Base-by-base conservation (phyloP, 306 rosid genomes). In the Cajanus cajan region DNA sequence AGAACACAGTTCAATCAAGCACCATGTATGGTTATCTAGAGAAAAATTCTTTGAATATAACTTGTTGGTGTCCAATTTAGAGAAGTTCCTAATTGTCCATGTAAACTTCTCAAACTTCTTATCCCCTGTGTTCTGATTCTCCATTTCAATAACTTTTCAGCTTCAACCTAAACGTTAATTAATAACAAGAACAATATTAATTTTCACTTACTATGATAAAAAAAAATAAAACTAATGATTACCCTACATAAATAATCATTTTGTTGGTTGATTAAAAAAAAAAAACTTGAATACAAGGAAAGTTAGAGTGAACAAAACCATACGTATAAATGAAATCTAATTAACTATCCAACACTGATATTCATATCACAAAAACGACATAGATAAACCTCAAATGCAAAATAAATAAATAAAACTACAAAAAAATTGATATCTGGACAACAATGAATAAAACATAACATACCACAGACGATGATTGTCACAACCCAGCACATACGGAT, bases 11-110 rank as follows among this genome's bases (percentile, higher is more conserved):
- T 51, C 33, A 67, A 36, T 22, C n/a, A 31, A 48, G 57, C 73
- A 85, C 86, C 86, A 82, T 39, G 31, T 61, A 41, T 63, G 43
- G 8, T 78, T 64, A 33, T 43, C 36, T 2, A 52, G 1, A 28
- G 19, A 15, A 68, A 82, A 64, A 11, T 11, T 34, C 31, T 62
- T 39, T 6, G 79, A 77, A 64, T 21, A 21, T 2, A 7, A 28
- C 2, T 8, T 1, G 0, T 52, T 3, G 6, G 14, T 18, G 28
- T 22, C 34, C 25, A 22, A 22, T 55, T 22, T 55, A 11, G 34
- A 77, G 47, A 82, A 77, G 82, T 78, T 39, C 37, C 55, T 9
- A n/a, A 82, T 71, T 5, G 52, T 71, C 79, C 80, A 82, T 19
- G 63, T 43, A 74, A 77, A 77, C 33, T 28, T 76, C 16, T 21